Base-by-base conservation (phyloP, 2,329 filamentous ascomycete genomes). In the Peltaster fructicola region DNA sequence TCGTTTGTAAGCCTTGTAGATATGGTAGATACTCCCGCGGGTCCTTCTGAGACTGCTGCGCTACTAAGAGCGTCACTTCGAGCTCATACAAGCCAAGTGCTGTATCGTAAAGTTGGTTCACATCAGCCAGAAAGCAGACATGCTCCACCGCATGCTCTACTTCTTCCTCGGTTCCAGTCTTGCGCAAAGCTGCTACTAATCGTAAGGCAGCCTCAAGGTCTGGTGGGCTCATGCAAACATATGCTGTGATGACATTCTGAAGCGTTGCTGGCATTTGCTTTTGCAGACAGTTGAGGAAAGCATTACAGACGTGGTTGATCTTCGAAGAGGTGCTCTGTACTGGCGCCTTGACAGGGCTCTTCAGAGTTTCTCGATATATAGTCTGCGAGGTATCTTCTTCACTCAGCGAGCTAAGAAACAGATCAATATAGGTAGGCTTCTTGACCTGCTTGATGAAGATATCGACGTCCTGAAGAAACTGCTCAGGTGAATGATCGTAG, bases 1-100 rank as follows among this genome's bases (percentile, higher is more conserved):
- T 63, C 32, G 73, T 64, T 46, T 93, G 80, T 3, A 98, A 63
- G 17, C 73, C 73, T 44, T 92, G 84, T 24, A 98, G 69, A 45
- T 95, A 95, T 4, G 88, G 88, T 6, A 95, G 66, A 40, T 98
- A 98, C 49, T 98, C 88, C 38, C 82, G 64, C 1, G 88, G 88
- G 40, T 98, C 88, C 45, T 85, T 80, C 51, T 98, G 88, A 0
- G 84, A 88, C 45, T 93, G 84, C 44, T 98, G 88, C 1, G 88
- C 88, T 8, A 98, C 79, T 5, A 93, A 61, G 7, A 98, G 61
- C 3, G 85, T 74, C 6, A 98, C 68, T 7, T 92, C 81, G 3
- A 98, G 66, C 42, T 95, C 73, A 47, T 98, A 98, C 3, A 95
- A 60, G 1, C 84, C 84, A 2, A 98, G 61, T 0, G 88, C 79